Evolutionary conservation across 2,329 filamentous ascomycete genomes (phyloP).

Genomic region (Ophiognomonia clavigignenti-juglandacearum): DNA sequence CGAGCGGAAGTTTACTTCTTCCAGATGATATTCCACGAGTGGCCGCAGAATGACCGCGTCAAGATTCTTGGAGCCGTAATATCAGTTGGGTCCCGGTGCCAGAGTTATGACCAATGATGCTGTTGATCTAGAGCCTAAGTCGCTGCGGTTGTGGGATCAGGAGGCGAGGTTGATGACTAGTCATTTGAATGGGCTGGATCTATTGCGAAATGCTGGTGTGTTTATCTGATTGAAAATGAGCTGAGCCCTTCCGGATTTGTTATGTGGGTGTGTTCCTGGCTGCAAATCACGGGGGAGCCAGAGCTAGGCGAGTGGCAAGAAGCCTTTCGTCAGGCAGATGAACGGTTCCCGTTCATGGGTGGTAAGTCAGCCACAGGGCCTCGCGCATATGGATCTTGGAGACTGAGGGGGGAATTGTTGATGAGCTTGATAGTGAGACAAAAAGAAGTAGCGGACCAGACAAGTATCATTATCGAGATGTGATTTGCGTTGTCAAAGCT

Average conservation of each 20-base stretch:
- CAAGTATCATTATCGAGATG: too few relatives aligned
- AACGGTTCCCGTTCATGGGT: background rate
- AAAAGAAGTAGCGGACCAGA: too few relatives aligned
- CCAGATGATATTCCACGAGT: constrained; percentile 5
- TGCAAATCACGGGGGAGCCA: background rate
- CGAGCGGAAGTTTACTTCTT: constrained; percentile 4
- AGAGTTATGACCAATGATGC: constrained; percentile 3
- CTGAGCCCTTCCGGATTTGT: too few relatives aligned
- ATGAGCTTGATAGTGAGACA: too few relatives aligned
- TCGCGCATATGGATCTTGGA: constrained; percentile 3
- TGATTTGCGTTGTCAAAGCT: too few relatives aligned
- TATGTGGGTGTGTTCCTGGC: background rate
- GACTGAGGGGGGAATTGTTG: constrained; percentile 1
- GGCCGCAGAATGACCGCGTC: constrained; percentile 8
- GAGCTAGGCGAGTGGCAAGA: background rate
- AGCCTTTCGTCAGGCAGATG: background rate
- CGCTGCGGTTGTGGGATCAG: constrained; percentile 1
- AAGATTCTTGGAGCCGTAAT: too few relatives aligned
- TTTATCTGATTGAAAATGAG: too few relatives aligned
- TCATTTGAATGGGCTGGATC: constrained; percentile 2
- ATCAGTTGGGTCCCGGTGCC: background rate
- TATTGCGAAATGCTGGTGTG: constrained; percentile 5
- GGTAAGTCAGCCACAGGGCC: background rate
- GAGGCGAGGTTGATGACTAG: background rate
- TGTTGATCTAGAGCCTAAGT: background rate